A percentile compares a stretch with the other conserved stretches of the same genome.
phyloP scores from a whole-genome alignment of 2,329 filamentous ascomycete genomes.

The Fusarium aywerte region DNA sequence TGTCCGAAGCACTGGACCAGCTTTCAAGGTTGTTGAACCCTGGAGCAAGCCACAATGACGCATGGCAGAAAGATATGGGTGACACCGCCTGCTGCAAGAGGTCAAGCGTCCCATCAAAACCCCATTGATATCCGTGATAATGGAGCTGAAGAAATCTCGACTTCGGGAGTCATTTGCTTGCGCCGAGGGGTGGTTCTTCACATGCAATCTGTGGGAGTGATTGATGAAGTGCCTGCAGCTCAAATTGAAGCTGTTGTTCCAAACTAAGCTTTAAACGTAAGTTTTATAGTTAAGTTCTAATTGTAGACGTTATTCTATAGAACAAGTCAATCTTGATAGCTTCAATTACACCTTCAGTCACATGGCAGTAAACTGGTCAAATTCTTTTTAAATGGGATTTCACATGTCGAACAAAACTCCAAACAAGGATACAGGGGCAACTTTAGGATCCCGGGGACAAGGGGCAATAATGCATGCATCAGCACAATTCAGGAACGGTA shows the following conservation, averaged over 20 bases:
- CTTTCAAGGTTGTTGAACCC: slow-evolving; percentile 47
- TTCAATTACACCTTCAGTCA: slow-evolving; percentile 1
- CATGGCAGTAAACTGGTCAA: not conserved
- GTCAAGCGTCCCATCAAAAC: slow-evolving; percentile 46
- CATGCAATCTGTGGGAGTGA: slow-evolving; percentile 31
- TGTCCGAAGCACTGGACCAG: slow-evolving; percentile 27
- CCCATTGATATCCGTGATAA: slow-evolving; percentile 39
- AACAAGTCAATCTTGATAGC: not conserved
- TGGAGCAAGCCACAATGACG: slow-evolving; percentile 47
- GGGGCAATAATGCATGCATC: slow-evolving; percentile 38
- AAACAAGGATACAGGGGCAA: slow-evolving; percentile 38
- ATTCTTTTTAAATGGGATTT: slow-evolving; percentile 34
- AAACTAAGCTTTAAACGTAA: not conserved
- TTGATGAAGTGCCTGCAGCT: not conserved
- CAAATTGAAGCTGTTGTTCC: not conserved
- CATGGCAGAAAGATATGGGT: slow-evolving; percentile 41
- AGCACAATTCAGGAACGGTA: slow-evolving; percentile 40
- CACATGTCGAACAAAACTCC: slow-evolving; percentile 32
- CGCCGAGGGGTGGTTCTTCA: slow-evolving; percentile 42
- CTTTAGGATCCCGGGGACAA: slow-evolving; percentile 29
- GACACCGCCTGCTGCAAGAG: slow-evolving; percentile 43
- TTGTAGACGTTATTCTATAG: not conserved
- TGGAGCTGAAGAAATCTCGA: slow-evolving; percentile 21
- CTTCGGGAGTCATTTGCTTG: slow-evolving; percentile 7
- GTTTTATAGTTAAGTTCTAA: not conserved